These are phyloP conservation scores for Sonneratia alba DNA, from an alignment of 345 rosid genomes.

Conservation along the genomic window DNA sequence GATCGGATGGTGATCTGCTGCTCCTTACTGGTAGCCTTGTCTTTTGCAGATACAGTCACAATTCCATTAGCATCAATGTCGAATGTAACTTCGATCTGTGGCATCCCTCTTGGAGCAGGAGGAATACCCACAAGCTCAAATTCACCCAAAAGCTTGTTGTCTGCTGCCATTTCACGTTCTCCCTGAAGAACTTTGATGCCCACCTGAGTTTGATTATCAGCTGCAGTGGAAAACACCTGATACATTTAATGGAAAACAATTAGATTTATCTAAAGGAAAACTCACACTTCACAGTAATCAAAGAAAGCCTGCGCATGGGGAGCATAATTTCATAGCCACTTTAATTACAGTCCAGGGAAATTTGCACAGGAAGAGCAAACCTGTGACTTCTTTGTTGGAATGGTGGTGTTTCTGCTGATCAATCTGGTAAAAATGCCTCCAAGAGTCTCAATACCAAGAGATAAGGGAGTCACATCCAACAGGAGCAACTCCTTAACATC, in stretches of 20 bases:
- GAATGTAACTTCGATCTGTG: conserved; percentile 77
- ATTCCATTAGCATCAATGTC: conserved; percentile 91
- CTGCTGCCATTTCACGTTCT: conserved; percentile 79
- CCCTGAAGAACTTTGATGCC: conserved; percentile 88
- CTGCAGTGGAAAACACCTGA: conserved; percentile 81
- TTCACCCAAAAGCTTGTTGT: conserved; percentile 72
- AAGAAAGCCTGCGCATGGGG: background rate
- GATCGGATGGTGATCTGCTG: conserved; percentile 87
- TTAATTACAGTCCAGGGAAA: background rate
- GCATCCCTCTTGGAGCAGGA: conserved; percentile 75
- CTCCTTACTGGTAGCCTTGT: conserved; percentile 67
- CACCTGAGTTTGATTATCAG: conserved; percentile 82
- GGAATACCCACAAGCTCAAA: conserved; percentile 80
- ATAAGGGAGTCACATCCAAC: conserved; percentile 78
- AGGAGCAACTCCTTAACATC: conserved; percentile 86
- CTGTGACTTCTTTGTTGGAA: conserved; percentile 51
- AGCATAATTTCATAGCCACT: background rate
- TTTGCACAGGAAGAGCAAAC: conserved; percentile 12
- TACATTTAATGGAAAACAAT: background rate
- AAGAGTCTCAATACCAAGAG: conserved; percentile 42
- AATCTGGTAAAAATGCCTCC: conserved; percentile 43
- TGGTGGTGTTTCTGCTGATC: conserved; percentile 42
- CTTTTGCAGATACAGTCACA: conserved; percentile 84
- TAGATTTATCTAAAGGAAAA: background rate
- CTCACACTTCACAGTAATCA: background rate